Conservation (phyloP, 2,329 filamentous ascomycete genomes). For the Lasiodiplodia gonubiensis region DNA sequence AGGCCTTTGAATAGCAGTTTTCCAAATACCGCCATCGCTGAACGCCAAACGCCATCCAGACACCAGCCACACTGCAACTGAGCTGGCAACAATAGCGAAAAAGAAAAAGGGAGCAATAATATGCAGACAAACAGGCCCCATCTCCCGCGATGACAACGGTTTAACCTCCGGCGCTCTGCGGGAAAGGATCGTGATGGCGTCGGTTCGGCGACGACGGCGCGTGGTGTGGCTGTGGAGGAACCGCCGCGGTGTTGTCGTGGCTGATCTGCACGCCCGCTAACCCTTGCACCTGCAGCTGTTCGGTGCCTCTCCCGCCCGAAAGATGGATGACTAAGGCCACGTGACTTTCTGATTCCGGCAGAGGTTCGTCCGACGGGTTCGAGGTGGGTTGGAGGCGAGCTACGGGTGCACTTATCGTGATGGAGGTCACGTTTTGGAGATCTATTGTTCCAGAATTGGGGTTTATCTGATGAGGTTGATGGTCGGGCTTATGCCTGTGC, state of each 20-base stretch:
- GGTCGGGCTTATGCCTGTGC: too few relatives aligned
- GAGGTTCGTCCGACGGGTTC: background rate
- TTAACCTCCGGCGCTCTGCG: background rate
- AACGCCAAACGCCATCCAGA: background rate
- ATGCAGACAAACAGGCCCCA: background rate
- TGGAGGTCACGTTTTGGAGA: background rate
- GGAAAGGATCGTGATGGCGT: background rate
- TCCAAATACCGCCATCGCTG: too few relatives aligned
- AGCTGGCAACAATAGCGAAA: background rate
- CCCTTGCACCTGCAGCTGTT: conserved; percentile 3
- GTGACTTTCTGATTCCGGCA: background rate
- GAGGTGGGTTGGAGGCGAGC: background rate
- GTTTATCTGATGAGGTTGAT: background rate
- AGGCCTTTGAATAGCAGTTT: too few relatives aligned
- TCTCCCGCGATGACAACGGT: background rate
- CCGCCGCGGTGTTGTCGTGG: background rate
- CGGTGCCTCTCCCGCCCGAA: background rate
- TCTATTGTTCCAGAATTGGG: background rate
- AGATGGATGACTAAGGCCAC: background rate
- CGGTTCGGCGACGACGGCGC: background rate
- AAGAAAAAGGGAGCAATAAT: background rate
- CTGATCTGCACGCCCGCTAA: background rate
- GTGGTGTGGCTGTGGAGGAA: background rate
- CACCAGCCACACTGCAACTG: background rate
- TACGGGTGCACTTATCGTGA: too few relatives aligned